Base-by-base conservation (phyloP, 108 stramenopile species). In the Nitzschia putrida region DNA sequence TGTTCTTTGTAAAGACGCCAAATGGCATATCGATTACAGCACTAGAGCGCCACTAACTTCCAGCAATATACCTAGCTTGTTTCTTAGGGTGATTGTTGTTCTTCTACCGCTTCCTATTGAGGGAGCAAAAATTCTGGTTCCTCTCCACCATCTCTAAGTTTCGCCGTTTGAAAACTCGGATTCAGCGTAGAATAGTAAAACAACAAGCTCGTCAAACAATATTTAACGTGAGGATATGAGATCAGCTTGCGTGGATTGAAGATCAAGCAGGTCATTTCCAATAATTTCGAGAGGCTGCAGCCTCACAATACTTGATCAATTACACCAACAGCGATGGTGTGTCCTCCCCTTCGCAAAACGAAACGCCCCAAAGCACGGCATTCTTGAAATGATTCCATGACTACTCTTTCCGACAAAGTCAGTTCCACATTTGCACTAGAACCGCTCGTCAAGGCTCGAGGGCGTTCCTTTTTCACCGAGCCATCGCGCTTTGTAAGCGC, bases 331-430 rank as follows among this genome's bases (percentile, higher is more conserved):
- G 98, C 99, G 53, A 99, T 92, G 18, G 93, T 97, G 54, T 90
- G 85, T 24, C 91, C 86, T 68, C 90, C 88, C 57, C 98, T 92
- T 40, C 99, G 83, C 53, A 99, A 77, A 14, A 95, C 97, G 81
- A 99, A 97, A 25, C 99, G 88, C n/a, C 99, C 99, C 47, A 99
- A 81, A 7, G 97, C 86, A 16, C 97, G 95, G 82, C 91, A 97
- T 14, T 97, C 93, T 26, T 90, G 71, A 76, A 95, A 99, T 7
- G 80, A 18, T 81, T 99, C 98, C 67, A 98, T 84, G 72, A 90
- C 96, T 66, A 98, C 75, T 51, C 89, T 83, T 24, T 24, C 37
- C 88, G 95, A 57, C 61, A 93, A 61, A 5, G 85, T 93, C 9
- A 93, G 69, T 66, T 93, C 89, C 54, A 90, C 88, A 23, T 76